Base-by-base conservation (phyloP, 2,329 filamentous ascomycete species). In the Didymella keratinophila region DNA sequence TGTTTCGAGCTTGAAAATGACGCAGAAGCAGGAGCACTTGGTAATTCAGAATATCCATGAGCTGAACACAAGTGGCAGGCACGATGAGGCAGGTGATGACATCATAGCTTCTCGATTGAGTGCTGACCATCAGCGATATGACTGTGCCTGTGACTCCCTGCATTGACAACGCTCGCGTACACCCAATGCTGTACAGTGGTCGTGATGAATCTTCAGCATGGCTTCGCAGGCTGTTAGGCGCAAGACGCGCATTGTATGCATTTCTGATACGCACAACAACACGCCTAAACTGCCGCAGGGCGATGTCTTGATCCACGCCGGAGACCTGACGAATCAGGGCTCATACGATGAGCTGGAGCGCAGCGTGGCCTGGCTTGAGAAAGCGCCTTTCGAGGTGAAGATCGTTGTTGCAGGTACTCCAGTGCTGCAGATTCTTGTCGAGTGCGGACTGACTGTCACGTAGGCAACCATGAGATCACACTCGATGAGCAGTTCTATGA, bases 231-330 rank as follows among this genome's bases (percentile, higher is more conserved):
- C 45, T 41, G 51, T 28, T 9, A 54, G 9, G 52, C 51, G 56
- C 50, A 76, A 70, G 55, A 87, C 89, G 6, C 84, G 89, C 60
- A 83, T 93, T 56, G 88, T 93, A 51, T 92, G 89, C 77, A 83
- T 93, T 55, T 90, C 90, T 4, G 90, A 93, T 76, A 93, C 89
- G 2, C 89, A 93, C 76, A 91, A 91, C 71, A 82, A 82, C 54
- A 78, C 79, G 4, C 83, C 84, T 14, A 88, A 86, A 66, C 81
- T 92, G 1, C 90, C 90, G 0, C 82, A 82, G 21, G 90, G 90
- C 39, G 89, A 93, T 71, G 85, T 93, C 9, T 80, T 93, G 32
- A 87, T 93, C 48, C 89, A 92, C 70, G 89, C 90, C 1, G 90
- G 90, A 7, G 90, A 93, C 71, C 76, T 93, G 64, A 91, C 89